phyloP scores from a whole-genome alignment of 2,329 filamentous ascomycete species.

The Sphaerulina musiva region DNA sequence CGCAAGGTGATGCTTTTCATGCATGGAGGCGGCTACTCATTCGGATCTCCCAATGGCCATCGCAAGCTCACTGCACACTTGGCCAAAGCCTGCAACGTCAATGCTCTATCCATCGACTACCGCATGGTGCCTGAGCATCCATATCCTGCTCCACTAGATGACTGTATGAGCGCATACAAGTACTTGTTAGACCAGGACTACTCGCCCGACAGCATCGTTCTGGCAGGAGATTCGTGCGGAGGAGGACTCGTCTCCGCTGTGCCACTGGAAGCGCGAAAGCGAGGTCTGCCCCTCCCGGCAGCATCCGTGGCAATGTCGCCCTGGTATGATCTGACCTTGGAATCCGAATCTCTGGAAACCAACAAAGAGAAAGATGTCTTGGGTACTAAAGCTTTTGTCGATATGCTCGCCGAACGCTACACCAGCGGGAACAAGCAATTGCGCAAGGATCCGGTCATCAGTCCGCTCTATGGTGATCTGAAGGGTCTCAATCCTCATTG shows the following conservation, averaged over 20 bases:
- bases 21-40: slow-evolving; percentile 27
- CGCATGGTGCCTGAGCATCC: slow-evolving; percentile 54
- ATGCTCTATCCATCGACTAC: slow-evolving; percentile 52
- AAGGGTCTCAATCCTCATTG: slow-evolving; percentile 42
- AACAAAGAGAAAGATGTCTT: slow-evolving; percentile 24
- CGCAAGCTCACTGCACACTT: slow-evolving; percentile 27
- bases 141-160: slow-evolving; percentile 49
- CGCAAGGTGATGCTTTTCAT: slow-evolving; percentile 8
- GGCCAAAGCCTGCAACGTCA: slow-evolving; percentile 45
- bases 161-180: slow-evolving; percentile 52
- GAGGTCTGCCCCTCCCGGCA: slow-evolving; percentile 20
- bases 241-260: slow-evolving; percentile 25
- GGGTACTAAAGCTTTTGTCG: slow-evolving; percentile 16
- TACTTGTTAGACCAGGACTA: slow-evolving; percentile 46
- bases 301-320: slow-evolving; percentile 24
- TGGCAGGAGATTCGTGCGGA: slow-evolving; percentile 26
- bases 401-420: slow-evolving; percentile 19
- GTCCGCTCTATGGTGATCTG: slow-evolving; percentile 24
- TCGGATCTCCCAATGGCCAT: slow-evolving; percentile 24
- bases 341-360: slow-evolving; percentile 15
- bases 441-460: slow-evolving; percentile 19
- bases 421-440: slow-evolving; percentile 12
- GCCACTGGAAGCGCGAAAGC: slow-evolving; percentile 19
- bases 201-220: slow-evolving; percentile 20
- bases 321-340: slow-evolving; percentile 22